Percentiles rank a stretch among this genome's conserved stretches.
Evolutionary conservation across 2,329 filamentous ascomycete species (phyloP).

Genomic region (Pseudocercospora musae): DNA sequence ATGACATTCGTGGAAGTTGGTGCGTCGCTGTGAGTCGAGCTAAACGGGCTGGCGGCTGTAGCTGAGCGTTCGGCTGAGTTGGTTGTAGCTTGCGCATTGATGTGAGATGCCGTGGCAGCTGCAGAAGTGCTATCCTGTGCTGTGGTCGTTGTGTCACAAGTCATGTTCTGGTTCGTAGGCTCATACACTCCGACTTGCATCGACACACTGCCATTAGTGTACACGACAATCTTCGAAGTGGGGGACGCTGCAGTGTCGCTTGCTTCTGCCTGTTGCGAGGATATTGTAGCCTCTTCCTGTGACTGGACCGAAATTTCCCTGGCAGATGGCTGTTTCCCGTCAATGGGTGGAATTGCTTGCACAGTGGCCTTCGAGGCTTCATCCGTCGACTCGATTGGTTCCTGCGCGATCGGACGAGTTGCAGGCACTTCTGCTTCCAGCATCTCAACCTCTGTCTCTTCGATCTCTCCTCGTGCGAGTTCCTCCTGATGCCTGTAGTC

Average conservation of each 20-base stretch:
- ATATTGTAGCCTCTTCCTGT: background rate
- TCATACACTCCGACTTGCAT: constrained; percentile 17
- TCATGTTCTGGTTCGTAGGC: constrained; percentile 18
- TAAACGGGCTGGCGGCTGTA: background rate
- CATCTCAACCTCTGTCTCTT: constrained; percentile 50
- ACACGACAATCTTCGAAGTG: background rate
- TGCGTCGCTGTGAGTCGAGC: background rate
- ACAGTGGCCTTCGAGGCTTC: constrained; percentile 10
- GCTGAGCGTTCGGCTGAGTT: background rate
- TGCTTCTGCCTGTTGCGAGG: background rate
- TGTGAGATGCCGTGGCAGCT: background rate
- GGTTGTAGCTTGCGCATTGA: background rate
- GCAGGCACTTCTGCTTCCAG: constrained; percentile 20
- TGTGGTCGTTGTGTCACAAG: constrained; percentile 7
- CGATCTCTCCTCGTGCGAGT: constrained; percentile 50
- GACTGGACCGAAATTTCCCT: background rate
- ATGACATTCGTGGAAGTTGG: background rate
- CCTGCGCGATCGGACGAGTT: constrained; percentile 13
- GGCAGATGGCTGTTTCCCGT: background rate
- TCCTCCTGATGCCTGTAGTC: constrained; percentile 88
- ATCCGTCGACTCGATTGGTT: constrained; percentile 14
- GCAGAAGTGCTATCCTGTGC: background rate
- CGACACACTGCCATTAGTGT: constrained; percentile 8
- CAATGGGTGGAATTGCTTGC: constrained; percentile 10
- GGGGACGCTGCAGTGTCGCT: background rate